phyloP scores from a whole-genome alignment of 78 protist genomes.

The Anaeramoeba flamelloides region DNA sequence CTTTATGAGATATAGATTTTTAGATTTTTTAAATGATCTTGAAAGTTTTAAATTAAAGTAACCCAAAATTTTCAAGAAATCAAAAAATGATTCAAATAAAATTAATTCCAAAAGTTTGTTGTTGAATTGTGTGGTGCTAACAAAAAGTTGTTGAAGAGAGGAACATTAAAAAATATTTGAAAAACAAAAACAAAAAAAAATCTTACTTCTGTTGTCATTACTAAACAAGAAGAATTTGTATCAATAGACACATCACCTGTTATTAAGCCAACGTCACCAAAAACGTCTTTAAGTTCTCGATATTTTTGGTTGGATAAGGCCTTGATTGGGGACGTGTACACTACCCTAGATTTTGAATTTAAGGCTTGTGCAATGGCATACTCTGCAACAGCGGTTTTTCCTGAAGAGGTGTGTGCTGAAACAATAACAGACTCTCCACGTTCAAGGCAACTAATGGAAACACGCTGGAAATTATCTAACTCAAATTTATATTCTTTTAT shows the following conservation, averaged over 20 bases:
- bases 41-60: too few relatives aligned
- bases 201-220: conserved; percentile 56
- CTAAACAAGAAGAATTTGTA: conserved; percentile 44
- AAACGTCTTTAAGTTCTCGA: conserved; percentile 53
- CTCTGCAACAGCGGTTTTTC: conserved; percentile 88
- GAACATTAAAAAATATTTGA: too few relatives aligned
- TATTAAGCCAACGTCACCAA: conserved; percentile 74
- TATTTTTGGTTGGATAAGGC: conserved; percentile 83
- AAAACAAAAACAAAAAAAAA: too few relatives aligned
- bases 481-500: conserved; percentile 69
- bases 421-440: conserved; percentile 72
- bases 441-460: conserved; percentile 65
- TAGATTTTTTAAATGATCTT: too few relatives aligned
- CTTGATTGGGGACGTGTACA: conserved; percentile 91
- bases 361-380: conserved; percentile 63
- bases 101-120: too few relatives aligned
- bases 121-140: too few relatives aligned
- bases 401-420: conserved; percentile 94
- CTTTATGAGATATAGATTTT: too few relatives aligned
- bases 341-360: conserved; percentile 31
- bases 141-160: too few relatives aligned
- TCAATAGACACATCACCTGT: conserved; percentile 70
- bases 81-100: too few relatives aligned
- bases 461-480: conserved; percentile 76
- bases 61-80: too few relatives aligned